Evolutionary conservation across 148 eudicot species (phyloP), one percentile per base, ranked within the genome.

Genomic region (Rhododendron molle): DNA sequence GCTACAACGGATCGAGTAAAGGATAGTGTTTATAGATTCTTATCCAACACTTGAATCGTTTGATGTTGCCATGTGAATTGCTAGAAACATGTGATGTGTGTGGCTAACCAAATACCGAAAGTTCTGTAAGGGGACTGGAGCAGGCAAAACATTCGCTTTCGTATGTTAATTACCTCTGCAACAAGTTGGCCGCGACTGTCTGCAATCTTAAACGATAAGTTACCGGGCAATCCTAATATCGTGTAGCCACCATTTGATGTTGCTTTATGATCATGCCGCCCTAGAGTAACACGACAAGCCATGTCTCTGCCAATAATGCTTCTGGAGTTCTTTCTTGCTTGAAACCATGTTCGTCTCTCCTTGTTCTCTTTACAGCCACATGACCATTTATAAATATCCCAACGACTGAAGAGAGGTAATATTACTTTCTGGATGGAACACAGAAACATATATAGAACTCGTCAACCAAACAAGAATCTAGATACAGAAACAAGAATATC

Each of bases 321-420:
- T 40, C 43, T 88, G 76, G 56, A 76, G 18, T 50, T 79, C 69
- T 86, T 93, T 76, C 83, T 89, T 7, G 90, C 94, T 85, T 84
- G 87, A 88, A 94, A 92, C 95, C 93, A 90, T 80, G 36, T 26
- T 2, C 47, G 46, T 82, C 83, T 88, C 88, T 88, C 90, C 23
- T 85, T 87, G 40, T 73, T 88, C 16, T 43, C 67, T 4, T 88
- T 88, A 7, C 84, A 54, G 46, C 73, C 88, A 58, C 67, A 15
- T 3, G 5, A 80, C 86, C 90, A 90, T 83, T 86, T 93, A 78
- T 89, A 91, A 0, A 95, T 93, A 67, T 91, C 83, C 99, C 96
- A 96, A n/a, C n/a, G 77, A 81, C 89, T 88, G 7, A 87, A 78
- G 78, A 90, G 5, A 77, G 86, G 65, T 52, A 91, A 38, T 30